Evolutionary conservation across 805 yeast genomes (phyloP).

Genomic region (Lipomyces yamadae): DNA sequence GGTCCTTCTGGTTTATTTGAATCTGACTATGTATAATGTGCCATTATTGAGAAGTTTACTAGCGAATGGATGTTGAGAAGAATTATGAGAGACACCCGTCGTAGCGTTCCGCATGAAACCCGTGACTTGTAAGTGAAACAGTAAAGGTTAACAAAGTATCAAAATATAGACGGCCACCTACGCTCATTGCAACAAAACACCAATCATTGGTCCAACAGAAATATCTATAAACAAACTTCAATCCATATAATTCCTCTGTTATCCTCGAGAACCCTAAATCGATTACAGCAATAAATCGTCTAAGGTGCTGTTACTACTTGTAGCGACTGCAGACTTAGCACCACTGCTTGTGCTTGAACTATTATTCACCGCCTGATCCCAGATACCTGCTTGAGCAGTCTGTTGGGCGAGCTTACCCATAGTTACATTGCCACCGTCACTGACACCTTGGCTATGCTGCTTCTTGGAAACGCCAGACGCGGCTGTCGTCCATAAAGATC

Average conservation of each 20-base stretch:
- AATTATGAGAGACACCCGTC: not conserved
- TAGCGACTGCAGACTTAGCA: not conserved
- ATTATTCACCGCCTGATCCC: conserved; percentile 37
- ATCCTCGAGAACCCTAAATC: not conserved
- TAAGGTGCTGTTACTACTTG: not conserved
- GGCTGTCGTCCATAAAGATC: conserved; percentile 49
- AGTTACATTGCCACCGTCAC: conserved; percentile 21
- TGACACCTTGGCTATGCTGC: conserved; percentile 8
- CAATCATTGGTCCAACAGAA: not conserved
- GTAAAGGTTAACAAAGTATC: not conserved
- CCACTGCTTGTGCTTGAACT: conserved; percentile 9
- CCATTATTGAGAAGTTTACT: not conserved
- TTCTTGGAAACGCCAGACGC: conserved; percentile 38
- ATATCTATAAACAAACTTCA: not conserved
- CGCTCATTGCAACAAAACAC: not conserved
- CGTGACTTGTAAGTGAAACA: not conserved
- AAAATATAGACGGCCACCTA: not conserved
- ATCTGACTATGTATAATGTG: not conserved
- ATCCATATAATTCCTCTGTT: not conserved
- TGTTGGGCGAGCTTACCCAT: conserved; percentile 42
- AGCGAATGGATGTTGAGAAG: not conserved
- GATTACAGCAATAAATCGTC: conserved; percentile 20
- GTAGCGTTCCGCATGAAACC: not conserved
- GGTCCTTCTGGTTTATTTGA: not conserved
- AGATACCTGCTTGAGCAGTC: conserved; percentile 42